Evolutionary conservation across 2,329 filamentous ascomycete genomes (phyloP), one percentile per base, ranked within the genome.

Genomic region (Ophiostoma sp.): DNA sequence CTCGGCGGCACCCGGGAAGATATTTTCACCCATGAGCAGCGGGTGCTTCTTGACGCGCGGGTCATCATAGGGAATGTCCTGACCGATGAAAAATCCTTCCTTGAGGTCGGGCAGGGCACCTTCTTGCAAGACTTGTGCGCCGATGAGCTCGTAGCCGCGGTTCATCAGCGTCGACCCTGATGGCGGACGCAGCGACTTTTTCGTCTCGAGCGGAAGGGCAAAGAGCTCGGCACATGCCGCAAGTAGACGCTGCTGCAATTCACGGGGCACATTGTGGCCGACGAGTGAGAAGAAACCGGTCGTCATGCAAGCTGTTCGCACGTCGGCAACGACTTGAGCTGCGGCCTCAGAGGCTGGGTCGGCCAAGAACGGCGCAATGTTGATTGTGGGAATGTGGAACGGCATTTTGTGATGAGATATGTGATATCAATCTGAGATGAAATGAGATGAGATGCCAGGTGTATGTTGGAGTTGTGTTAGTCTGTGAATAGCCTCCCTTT

Each of bases 121-220:
- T 15, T 82, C 80, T 75, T 87, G 84, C 11, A 86, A 78, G 1
- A 82, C 83, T 74, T 87, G 85, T 2, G 81, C 82, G 6, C 82
- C 80, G 1, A 87, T 78, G 59, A 84, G 79, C 76, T 88, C 86
- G 75, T 87, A 88, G 25, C 86, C 86, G 66, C 86, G 81, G 76
- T 86, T 84, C 50, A 77, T 63, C 19, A 74, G 45, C 8, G 57
- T 15, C 15, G 74, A 72, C 8, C 55, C 71, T 4, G n/a, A 12
- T 1, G 75, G 68, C 61, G 76, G 76, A 11, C 79, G 80, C 9
- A 85, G 78, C 74, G 81, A 80, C 31, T 82, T 80, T 77, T 87
- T 88, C 63, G 83, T 82, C 28, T 83, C 81, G 1, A 83, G 76
- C 0, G 85, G 82, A 5, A 89, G 81, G 3, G 80, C 78, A 76